Base-by-base conservation (phyloP, 768 basidiomycete species). In the Tulasnella sp. region DNA sequence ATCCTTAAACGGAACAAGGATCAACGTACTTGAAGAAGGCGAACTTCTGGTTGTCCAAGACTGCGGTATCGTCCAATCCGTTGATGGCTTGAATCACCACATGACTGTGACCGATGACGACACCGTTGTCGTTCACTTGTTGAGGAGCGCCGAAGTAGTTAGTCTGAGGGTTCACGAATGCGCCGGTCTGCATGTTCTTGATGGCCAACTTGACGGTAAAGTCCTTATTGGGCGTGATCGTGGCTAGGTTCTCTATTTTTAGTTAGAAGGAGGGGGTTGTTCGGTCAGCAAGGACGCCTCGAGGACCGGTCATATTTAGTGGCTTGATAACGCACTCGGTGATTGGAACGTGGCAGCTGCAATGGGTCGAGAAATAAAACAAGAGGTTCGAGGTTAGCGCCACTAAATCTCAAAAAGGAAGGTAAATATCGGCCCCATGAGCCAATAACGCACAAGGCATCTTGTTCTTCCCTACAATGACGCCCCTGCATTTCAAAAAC, bases 121-220 rank as follows among this genome's bases (percentile, higher is more conserved):
- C 84, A 12, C 91, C 91, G 58, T 86, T 83, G 0, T 40, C 83
- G 83, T 91, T 88, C 31, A 90, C 82, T 75, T 88, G 87, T 82
- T 91, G 90, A 39, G 89, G 91, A n/a, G 89, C 91, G 46, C 87
- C 85, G 80, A 89, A 91, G 84, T 89, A 90, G 81, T 87, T 89
- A 74, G 85, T 82, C 80, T 88, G 83, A 0, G 90, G 87, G 82
- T 90, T 89, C 78, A 89, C 89, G 83, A 92, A 91, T 84, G 86
- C 86, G 58, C 90, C 90, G 40, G 89, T 89, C 79, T 87, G 72
- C 31, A 84, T 82, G 42, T 83, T 83, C 34, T 80, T 81, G 79
- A 90, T 88, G 52, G 83, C 85, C 85, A 92, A 87, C 27, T 84
- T 82, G 82, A 91, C 87, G 18, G 87, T 89, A 84, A 92, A 91